Base-by-base conservation (phyloP, 2,329 filamentous ascomycete species). In the Neonectria faginata region DNA sequence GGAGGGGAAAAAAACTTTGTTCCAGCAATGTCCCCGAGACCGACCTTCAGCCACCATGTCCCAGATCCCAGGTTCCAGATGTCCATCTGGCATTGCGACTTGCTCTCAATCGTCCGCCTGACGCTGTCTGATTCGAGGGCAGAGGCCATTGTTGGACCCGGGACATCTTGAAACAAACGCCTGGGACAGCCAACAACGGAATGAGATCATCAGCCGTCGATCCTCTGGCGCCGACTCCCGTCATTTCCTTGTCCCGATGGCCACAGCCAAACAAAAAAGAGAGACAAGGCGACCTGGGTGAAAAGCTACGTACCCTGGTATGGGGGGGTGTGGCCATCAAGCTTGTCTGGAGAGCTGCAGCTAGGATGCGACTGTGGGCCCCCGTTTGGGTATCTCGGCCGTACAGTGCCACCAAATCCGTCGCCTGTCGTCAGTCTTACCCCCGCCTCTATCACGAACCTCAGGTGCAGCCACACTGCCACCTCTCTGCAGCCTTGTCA, bases 141-240 rank as follows among this genome's bases (percentile, higher is more conserved):
- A 55, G 22, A 54, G 47, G 66, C 55, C 52, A 63, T 33, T 51
- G 47, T 61, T 60, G 60, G 58, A 58, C 36, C 57, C 64, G 51
- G 60, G 56, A 65, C 60, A 73, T 69, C 67, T 73, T 74, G 71
- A 73, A 73, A 73, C 71, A 73, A 73, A 73, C 71, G 67, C 70
- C 71, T 69, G 68, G 66, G 61, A 65, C 62, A 64, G 39, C 68
- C 70, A 70, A 71, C 71, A 70, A 60, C 65, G 68, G 71, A 73
- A 73, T 73, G 71, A 73, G 71, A 73, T 73, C 71, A 73, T 73
- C 70, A 68, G 66, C 67, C 66, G 71, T 73, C 70, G 71, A 73
- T 73, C 71, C 57, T 70, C 69, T 72, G 70, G 64, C 71, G 67
- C 71, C 70, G 68, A 73, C 62, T 73, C 70, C 70, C 71, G 69